Evolutionary conservation across 805 yeast species (phyloP), one percentile per base, ranked within the genome.

Genomic region (Metschnikowia matae): DNA sequence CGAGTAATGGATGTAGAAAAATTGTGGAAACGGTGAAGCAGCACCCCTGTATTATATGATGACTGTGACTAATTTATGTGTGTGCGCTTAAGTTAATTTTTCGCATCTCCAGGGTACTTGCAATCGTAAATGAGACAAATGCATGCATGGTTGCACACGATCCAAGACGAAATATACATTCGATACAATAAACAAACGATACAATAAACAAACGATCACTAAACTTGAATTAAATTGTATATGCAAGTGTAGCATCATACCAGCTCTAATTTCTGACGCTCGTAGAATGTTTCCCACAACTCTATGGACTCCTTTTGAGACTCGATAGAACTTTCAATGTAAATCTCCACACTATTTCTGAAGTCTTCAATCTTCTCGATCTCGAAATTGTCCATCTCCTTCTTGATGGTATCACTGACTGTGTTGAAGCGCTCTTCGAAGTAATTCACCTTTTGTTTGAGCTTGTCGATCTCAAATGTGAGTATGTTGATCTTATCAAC

Each of bases 291-390:
- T 65, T 87, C 94, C 89, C 92, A 87, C n/a, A 85, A 66, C 62
- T 87, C 95, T 52, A 87, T 87, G 32, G 86, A 83, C 65, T 90
- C 97, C 69, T 94, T 94, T 68, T 94, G 99, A 32, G 90, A 78
- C 68, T 94, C 99, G 48, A 91, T 87, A 21, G 94, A 80, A 47
- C 94, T 82, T 66, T 94, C 98, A 63, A 95, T 79, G 61, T 84
- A 91, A 11, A 92, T 85, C 67, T 94, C 99, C 47, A 92, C 87
- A 54, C 90, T 81, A 61, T 87, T 87, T 63, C 96, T 80, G 68
- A 92, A 89, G 60, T 91, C 98, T 36, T 80, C 82, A 34, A 89
- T 78, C 59, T 84, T 87, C 50, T 86, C 92, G 40, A 74, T 71
- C 62, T 89, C 96, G 63, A 91, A 89, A 34, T 67, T 72, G 15